Percentiles rank a stretch among this genome's conserved stretches.
These are phyloP conservation scores for Chrysosporium queenslandicum DNA, from an alignment of 2,329 filamentous ascomycete genomes.

Conservation along the genomic window DNA sequence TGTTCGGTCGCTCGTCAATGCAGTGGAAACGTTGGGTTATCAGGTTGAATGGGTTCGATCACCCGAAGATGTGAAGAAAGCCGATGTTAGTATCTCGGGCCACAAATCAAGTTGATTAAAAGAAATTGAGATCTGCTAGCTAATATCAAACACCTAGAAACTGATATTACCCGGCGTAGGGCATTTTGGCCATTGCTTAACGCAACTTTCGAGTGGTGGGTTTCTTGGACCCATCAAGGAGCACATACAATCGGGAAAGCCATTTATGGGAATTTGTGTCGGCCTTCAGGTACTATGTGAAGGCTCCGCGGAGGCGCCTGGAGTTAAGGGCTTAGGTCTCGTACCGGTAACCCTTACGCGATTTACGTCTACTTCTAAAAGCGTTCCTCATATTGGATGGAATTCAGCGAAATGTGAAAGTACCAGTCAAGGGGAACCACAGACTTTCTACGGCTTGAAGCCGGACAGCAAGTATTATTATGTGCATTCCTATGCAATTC, in stretches of 20 bases:
- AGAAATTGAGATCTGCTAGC: neutral
- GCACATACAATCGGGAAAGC: constrained; percentile 84
- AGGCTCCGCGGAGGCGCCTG: constrained; percentile 67
- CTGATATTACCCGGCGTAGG: constrained; percentile 93
- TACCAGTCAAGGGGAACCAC: constrained; percentile 33
- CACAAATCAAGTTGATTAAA: neutral
- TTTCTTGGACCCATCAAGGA: constrained; percentile 72
- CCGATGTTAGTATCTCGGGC: constrained; percentile 53
- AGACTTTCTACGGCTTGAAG: constrained; percentile 65
- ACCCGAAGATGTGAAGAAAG: constrained; percentile 72
- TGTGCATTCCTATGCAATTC: constrained; percentile 85
- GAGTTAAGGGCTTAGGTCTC: constrained; percentile 62
- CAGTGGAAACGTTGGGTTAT: constrained; percentile 91
- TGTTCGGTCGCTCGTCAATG: constrained; percentile 89
- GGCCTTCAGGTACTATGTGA: constrained; percentile 84
- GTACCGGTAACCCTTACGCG: constrained; percentile 61
- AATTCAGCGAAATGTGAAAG: constrained; percentile 63
- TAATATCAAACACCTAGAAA: constrained; percentile 42
- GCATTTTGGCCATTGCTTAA: constrained; percentile 92
- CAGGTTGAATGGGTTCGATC: constrained; percentile 83
- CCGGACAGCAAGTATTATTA: constrained; percentile 95
- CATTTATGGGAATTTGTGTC: constrained; percentile 96
- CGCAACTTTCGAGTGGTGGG: constrained; percentile 68
- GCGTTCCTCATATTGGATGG: constrained; percentile 99
- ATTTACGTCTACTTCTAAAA: constrained; percentile 69